Conservation (phyloP, 1,284 basidiomycete genomes). For the Trichosporon ovoides region DNA sequence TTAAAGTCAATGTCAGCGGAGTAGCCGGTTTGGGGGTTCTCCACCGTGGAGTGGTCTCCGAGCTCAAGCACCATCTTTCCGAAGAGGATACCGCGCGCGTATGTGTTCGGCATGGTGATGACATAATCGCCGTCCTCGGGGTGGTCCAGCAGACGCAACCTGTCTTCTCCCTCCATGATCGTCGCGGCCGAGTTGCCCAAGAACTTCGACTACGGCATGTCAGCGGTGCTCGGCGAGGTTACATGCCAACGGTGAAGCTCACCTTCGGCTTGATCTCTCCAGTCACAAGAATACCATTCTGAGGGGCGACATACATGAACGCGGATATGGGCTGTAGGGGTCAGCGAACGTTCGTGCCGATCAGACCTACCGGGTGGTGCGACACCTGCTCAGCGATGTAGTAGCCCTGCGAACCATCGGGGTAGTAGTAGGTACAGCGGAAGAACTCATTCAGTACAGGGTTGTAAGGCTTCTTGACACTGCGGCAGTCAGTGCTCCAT, state of each 20-base stretch:
- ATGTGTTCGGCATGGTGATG: constrained; percentile 84
- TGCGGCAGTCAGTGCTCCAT: constrained; percentile 10
- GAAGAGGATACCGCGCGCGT: constrained; percentile 92
- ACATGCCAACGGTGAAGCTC: not conserved
- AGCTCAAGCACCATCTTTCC: constrained; percentile 98
- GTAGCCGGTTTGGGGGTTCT: constrained; percentile 71
- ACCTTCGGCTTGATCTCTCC: constrained; percentile 89
- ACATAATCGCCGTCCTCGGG: constrained; percentile 68
- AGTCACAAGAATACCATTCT: constrained; percentile 69
- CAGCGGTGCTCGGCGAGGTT: not conserved
- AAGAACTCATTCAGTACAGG: constrained; percentile 97
- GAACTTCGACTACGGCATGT: constrained; percentile 63
- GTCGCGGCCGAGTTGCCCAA: constrained; percentile 93
- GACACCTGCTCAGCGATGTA: constrained; percentile 92
- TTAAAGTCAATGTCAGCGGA: constrained; percentile 91
- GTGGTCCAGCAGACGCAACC: constrained; percentile 70
- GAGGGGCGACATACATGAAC: constrained; percentile 94
- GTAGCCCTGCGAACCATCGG: constrained; percentile 84
- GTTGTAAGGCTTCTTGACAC: constrained; percentile 99
- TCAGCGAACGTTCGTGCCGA: not conserved
- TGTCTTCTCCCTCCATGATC: constrained; percentile 92
- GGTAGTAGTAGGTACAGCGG: constrained; percentile 89
- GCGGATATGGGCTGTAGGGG: constrained; percentile 71
- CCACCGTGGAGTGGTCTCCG: constrained; percentile 81
- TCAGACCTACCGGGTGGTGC: constrained; percentile 44